Evolutionary conservation across 2,329 filamentous ascomycete species (phyloP), one percentile per base, ranked within the genome.

Genomic region (Cercospora sp.): DNA sequence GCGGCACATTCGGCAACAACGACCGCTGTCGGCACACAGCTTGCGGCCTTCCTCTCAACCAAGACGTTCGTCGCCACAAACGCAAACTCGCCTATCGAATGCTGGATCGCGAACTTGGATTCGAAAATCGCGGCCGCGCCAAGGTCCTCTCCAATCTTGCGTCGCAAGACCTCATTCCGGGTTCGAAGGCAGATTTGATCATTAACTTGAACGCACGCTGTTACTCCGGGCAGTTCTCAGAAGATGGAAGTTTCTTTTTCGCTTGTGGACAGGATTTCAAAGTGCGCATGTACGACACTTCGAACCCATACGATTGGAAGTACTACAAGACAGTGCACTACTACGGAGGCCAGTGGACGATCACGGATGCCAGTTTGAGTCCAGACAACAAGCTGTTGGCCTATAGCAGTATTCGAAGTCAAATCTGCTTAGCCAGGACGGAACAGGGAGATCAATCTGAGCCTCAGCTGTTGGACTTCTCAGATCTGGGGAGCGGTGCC

Each of bases 161-260:
- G 23, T 68, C 72, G 3, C 76, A 95, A 86, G 86, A 86, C 31
- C 85, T 97, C 82, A 89, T 97, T 67, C 94, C 95, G 0, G 86
- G 87, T 2, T 90, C 89, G 0, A 86, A 87, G 26, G 90, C 93
- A 0, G 94, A 98, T 76, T 91, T 91, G 75, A 91, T 97, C 69
- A 90, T 98, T 69, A 91, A 97, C 75, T 96, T 94, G 77, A 88
- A 94, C 65, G 86, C 90, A 5, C 89, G 92, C 48, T 94, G 95
- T 63, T 98, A 98, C 77, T 97, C 93, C 3, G 95, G 95, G 1
- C 94, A 98, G 77, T 99, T 98, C 78, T 97, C 93, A 0, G 92
- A 96, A 72, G 95, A 99, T 74, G 95, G 95, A 28, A 97, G 97
- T 79, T 98, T 98, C 82, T 98, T 97, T 82, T 98, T 94, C 78